A percentile compares a stretch with the other conserved stretches of the same genome.
These are phyloP conservation scores for Rhizomucor pusillus DNA, from an alignment of 371 early-diverging fungal species.

Conservation along the genomic window DNA sequence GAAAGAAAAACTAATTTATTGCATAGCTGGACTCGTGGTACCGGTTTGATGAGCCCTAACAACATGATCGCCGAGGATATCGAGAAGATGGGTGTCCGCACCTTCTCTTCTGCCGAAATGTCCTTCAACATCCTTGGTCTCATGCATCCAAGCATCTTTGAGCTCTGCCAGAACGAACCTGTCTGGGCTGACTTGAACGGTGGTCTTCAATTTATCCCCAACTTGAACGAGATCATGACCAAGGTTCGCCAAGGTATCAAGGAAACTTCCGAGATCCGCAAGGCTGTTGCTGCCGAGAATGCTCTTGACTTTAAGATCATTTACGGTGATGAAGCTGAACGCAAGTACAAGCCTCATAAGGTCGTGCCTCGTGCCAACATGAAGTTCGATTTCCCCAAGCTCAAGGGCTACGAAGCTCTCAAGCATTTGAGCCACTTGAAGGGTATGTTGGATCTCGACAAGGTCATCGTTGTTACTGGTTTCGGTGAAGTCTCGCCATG, in stretches of 20 bases:
- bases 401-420: constrained; percentile 66
- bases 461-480: constrained; percentile 92
- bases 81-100: constrained; percentile 88
- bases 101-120: constrained; percentile 93
- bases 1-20: background rate
- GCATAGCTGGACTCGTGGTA: constrained; percentile 90
- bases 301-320: constrained; percentile 77
- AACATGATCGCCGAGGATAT: constrained; percentile 91
- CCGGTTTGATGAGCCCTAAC: constrained; percentile 92
- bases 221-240: constrained; percentile 74
- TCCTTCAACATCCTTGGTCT: constrained; percentile 93
- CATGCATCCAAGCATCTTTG: constrained; percentile 83
- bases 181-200: constrained; percentile 95
- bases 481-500: constrained; percentile 95
- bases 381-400: constrained; percentile 87
- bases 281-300: constrained; percentile 79
- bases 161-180: constrained; percentile 77
- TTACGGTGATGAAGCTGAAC: constrained; percentile 72
- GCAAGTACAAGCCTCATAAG: constrained; percentile 72
- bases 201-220: constrained; percentile 82
- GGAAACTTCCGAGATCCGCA: constrained; percentile 85
- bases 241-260: constrained; percentile 75
- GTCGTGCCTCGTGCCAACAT: constrained; percentile 92
- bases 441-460: constrained; percentile 90
- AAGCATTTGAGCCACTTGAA: constrained; percentile 73